A percentile compares a stretch with the other conserved stretches of the same genome.
These are phyloP conservation scores for Xylaria sp. DNA, from an alignment of 2,329 filamentous ascomycete genomes.

Conservation along the genomic window DNA sequence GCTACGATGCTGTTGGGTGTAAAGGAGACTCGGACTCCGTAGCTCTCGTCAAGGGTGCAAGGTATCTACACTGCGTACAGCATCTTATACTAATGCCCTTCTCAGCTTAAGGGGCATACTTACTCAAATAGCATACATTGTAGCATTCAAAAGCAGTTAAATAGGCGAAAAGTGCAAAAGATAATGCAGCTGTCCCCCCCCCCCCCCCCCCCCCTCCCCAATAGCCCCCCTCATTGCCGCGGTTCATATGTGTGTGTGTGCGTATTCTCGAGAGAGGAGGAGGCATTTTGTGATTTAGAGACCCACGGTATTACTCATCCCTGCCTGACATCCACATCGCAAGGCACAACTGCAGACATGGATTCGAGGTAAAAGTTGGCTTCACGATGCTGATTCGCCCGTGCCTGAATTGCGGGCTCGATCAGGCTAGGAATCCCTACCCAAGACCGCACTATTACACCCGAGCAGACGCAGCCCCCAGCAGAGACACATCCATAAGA, in stretches of 20 bases:
- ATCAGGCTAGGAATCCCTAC: slow-evolving; percentile 12
- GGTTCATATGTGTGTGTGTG: slow-evolving; percentile 6
- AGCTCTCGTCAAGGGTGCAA: background rate
- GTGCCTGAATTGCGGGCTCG: slow-evolving; percentile 25
- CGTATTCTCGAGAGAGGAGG: no score
- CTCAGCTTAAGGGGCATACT: background rate
- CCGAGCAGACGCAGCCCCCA: background rate
- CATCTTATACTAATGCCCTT: background rate
- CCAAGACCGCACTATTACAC: slow-evolving; percentile 8
- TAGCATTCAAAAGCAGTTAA: background rate
- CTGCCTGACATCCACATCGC: slow-evolving; percentile 15
- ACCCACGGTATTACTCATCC: slow-evolving; percentile 15
- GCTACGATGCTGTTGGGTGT: background rate
- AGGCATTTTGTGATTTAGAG: slow-evolving; percentile 13
- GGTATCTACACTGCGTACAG: background rate
- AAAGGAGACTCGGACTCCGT: slow-evolving; percentile 21
- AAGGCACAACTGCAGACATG: slow-evolving; percentile 22
- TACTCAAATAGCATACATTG: background rate
- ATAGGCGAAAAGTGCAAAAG: background rate
- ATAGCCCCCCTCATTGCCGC: background rate
- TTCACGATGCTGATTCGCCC: slow-evolving; percentile 23
- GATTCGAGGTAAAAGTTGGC: slow-evolving; percentile 6
- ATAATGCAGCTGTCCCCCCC: background rate
- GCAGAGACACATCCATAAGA: background rate
- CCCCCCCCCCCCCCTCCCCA: no score